Evolutionary conservation across 148 eudicot species (phyloP), one percentile per base, ranked within the genome.

Genomic region (Camellia lanceoleosa): DNA sequence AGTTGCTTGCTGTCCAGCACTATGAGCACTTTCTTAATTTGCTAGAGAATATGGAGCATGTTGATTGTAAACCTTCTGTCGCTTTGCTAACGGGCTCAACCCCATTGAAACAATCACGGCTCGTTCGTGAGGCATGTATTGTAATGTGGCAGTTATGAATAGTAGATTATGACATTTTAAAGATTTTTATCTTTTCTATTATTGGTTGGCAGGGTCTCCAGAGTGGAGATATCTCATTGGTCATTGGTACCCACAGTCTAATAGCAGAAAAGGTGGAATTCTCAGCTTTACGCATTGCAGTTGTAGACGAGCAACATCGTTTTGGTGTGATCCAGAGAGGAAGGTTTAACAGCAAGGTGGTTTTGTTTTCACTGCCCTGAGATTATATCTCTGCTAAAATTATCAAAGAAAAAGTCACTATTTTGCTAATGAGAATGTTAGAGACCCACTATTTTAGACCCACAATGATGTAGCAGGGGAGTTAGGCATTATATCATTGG

Each of bases 311-410:
- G 75, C 99, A 96, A 80, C 99, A 96, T 75, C 94, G 99, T 54
- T 96, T 96, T 84, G 99, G 99, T 82, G 99, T 96, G 82, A 91
- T 96, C 79, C 99, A 96, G 85, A 91, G 99, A 85, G 99, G 98
- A 79, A 86, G 83, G 55, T 93, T 96, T 71, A 93, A 96, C 85
- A 92, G 95, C 86, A 96, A 96, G 98, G 99, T 96, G 85, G 43
- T 77, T 78, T 41, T n/a, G 55, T 42, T 61, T 20, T 61, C 15
- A 41, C 44, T 75, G 18, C 19, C 72, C 55, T 67, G 18, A 43
- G 61, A 75, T 58, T 8, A 55, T 56, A 38, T 12, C 4, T 38
- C 13, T 60, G 3, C 58, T 56, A 67, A 62, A 41, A n/a, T 23
- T 49, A 16, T 15, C 38, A 5, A 41, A 52, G 23, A 20, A 64